These are phyloP conservation scores for Sporothrix luriei DNA, from an alignment of 2,329 filamentous ascomycete species.

Conservation along the genomic window DNA sequence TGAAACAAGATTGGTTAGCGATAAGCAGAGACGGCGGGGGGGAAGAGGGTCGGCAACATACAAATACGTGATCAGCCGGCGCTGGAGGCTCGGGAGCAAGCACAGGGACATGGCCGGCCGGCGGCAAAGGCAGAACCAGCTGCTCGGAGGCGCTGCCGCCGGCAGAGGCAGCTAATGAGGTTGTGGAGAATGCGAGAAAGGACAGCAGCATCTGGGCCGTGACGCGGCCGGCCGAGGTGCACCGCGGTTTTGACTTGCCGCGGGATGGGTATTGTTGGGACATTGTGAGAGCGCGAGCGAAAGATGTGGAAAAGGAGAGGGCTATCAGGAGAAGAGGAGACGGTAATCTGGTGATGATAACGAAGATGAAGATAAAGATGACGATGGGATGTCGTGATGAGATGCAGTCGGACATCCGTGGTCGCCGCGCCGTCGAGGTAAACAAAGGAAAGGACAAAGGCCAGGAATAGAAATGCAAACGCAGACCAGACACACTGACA, in stretches of 20 bases:
- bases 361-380: not conserved
- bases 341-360: not conserved
- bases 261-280: conserved; percentile 24
- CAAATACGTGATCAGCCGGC: conserved; percentile 60
- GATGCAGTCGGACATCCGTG: not conserved
- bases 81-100: conserved; percentile 50
- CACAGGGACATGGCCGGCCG: conserved; percentile 47
- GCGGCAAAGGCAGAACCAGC: conserved; percentile 48
- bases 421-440: not conserved
- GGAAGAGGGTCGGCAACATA: conserved; percentile 39
- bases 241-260: conserved; percentile 40
- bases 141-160: conserved; percentile 45
- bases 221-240: conserved; percentile 63
- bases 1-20: not conserved
- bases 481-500: not conserved
- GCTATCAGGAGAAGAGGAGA: not conserved
- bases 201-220: conserved; percentile 66
- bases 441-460: conserved; percentile 8
- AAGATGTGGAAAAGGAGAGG: not conserved
- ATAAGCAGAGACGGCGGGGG: not conserved
- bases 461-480: conserved; percentile 12
- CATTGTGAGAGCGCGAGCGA: conserved; percentile 36
- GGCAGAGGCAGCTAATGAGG: conserved; percentile 43
- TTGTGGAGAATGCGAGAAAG: conserved; percentile 63
- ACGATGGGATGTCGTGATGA: not conserved